phyloP scores from a whole-genome alignment of 495 filamentous ascomycete genomes.

The Penicillium chermesinum region DNA sequence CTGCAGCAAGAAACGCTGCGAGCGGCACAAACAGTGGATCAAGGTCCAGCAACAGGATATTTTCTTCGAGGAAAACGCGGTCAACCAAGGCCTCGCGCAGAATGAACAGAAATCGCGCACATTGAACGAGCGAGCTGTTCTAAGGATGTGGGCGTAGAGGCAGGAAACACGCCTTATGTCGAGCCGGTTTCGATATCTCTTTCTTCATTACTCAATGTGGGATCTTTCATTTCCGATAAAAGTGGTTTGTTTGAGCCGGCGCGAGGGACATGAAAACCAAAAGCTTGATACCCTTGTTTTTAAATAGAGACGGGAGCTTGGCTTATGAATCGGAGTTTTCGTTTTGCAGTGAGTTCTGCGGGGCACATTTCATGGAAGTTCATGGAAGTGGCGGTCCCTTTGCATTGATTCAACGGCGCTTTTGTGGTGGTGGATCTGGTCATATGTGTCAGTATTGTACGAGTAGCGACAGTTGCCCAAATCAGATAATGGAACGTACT shows the following conservation, averaged over 20 bases:
- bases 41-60: conserved; percentile 49
- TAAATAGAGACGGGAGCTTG: conserved; percentile 9
- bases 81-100: conserved; percentile 33
- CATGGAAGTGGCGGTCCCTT: conserved; percentile 5
- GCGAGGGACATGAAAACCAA: conserved; percentile 5
- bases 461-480: conserved; percentile 13
- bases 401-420: conserved; percentile 19
- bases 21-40: conserved; percentile 48
- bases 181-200: conserved; percentile 2
- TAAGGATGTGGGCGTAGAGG: conserved; percentile 43
- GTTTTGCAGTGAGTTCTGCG: conserved; percentile 5
- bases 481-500: neutral
- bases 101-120: conserved; percentile 44
- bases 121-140: conserved; percentile 42
- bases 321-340: conserved; percentile 30
- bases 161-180: conserved; percentile 24
- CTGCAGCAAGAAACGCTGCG: conserved; percentile 50
- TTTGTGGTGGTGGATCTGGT: conserved; percentile 11
- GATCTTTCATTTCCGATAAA: neutral
- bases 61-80: conserved; percentile 41
- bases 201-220: neutral
- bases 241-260: neutral
- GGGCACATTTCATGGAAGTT: conserved; percentile 1
- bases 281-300: conserved; percentile 29
- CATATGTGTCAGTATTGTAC: conserved; percentile 10